Evolutionary conservation across 192 early-diverging fungal genomes (phyloP).

Genomic region (Coemansia nantahalensis): DNA sequence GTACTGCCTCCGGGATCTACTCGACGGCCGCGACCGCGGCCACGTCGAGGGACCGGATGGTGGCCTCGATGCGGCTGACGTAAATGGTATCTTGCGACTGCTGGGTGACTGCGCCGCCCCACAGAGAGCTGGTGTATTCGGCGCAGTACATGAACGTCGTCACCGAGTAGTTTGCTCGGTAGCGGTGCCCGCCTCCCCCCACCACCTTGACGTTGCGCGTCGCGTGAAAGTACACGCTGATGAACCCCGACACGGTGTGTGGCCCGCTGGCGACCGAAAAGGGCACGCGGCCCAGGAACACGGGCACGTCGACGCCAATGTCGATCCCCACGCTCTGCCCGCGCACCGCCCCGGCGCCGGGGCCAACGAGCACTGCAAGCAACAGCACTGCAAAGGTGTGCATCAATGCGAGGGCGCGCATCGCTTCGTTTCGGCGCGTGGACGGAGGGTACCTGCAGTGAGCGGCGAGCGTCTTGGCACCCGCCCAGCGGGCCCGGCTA

Average conservation of each 20-base stretch:
- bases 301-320: slow-evolving; percentile 15
- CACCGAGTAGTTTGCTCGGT: slow-evolving; percentile 22
- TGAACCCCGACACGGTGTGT: slow-evolving; percentile 14
- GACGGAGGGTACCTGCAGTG: no score
- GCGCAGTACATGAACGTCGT: slow-evolving; percentile 35
- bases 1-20: no score
- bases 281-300: slow-evolving; percentile 28
- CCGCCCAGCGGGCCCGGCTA: no score
- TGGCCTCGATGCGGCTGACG: slow-evolving; percentile 27
- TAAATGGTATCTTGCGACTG: slow-evolving; percentile 27
- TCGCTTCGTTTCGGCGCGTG: no score
- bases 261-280: slow-evolving; percentile 19
- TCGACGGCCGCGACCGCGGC: slow-evolving; percentile 4
- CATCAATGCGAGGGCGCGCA: no score
- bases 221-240: slow-evolving; percentile 32
- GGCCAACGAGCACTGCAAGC: no score
- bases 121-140: slow-evolving; percentile 15
- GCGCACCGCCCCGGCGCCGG: no score
- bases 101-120: slow-evolving; percentile 6
- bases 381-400: no score
- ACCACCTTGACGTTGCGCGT: slow-evolving; percentile 28
- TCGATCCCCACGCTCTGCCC: slow-evolving; percentile 3
- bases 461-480: no score
- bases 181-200: slow-evolving; percentile 16
- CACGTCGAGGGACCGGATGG: slow-evolving; percentile 10